Percentiles rank a stretch among this genome's conserved stretches.
phyloP scores from a whole-genome alignment of 108 stramenopile species.

The Skeletonema grethae region DNA sequence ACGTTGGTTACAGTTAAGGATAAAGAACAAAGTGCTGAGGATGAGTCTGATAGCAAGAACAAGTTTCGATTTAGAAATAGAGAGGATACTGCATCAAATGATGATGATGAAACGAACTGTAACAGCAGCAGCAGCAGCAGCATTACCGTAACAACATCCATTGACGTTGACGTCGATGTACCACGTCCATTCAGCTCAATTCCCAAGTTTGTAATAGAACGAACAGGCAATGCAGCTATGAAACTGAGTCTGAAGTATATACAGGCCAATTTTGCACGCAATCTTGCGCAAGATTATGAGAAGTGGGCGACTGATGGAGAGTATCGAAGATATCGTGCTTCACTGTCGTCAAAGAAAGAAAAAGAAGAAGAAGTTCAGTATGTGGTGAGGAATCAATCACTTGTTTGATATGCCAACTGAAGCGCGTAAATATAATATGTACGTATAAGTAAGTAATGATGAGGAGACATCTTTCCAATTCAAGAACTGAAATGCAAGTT shows the following conservation, averaged over 20 bases:
- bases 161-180: slow-evolving; percentile 48
- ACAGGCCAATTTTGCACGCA: slow-evolving; percentile 32
- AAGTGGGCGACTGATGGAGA: slow-evolving; percentile 39
- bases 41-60: neutral
- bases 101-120: neutral
- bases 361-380: too few species aligned
- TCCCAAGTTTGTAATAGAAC: slow-evolving; percentile 34
- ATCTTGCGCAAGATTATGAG: slow-evolving; percentile 42
- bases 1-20: neutral
- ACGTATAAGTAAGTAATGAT: too few species aligned
- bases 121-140: neutral
- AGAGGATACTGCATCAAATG: too few species aligned
- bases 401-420: too few species aligned
- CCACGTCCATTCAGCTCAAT: slow-evolving; percentile 43
- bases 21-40: neutral
- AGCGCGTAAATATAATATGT: too few species aligned
- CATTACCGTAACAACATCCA: slow-evolving; percentile 35
- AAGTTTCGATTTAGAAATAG: too few species aligned
- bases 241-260: slow-evolving; percentile 39
- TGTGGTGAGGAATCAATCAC: too few species aligned
- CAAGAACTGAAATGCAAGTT: too few species aligned
- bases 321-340: slow-evolving; percentile 38
- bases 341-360: slow-evolving; percentile 22
- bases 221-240: slow-evolving; percentile 43
- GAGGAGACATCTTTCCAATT: too few species aligned